A percentile compares a stretch with the other conserved stretches of the same genome.
Conservation (phyloP, 164 flowering plant species). For the Stephania yunnanensis region DNA sequence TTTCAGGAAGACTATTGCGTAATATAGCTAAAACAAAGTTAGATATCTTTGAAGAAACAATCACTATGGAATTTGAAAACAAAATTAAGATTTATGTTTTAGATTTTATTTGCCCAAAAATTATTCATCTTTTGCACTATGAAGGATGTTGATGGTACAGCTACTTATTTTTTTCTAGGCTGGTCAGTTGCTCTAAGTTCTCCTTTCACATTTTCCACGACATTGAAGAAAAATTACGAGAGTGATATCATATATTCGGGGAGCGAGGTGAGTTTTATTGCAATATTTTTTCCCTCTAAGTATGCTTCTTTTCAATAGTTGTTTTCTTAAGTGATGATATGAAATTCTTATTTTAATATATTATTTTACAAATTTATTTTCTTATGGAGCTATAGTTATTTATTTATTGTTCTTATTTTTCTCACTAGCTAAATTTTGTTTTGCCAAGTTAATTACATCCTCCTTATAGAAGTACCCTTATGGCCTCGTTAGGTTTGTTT, state of each 20-base stretch:
- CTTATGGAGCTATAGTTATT: too few species aligned
- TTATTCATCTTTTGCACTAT: background rate
- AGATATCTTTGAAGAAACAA: too few species aligned
- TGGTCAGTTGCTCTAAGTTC: slow-evolving; percentile 98
- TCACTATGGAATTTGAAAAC: too few species aligned
- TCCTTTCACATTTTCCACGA: slow-evolving; percentile 96
- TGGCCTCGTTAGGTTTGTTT: too few species aligned
- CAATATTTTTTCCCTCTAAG: background rate
- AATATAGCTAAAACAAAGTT: too few species aligned
- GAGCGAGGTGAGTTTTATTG: slow-evolving; percentile 56
- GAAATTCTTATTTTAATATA: too few species aligned
- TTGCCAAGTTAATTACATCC: too few species aligned
- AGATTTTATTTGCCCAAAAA: background rate
- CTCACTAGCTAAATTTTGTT: too few species aligned
- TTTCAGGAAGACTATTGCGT: too few species aligned
- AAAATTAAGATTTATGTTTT: background rate
- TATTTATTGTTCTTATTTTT: too few species aligned
- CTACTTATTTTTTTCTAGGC: slow-evolving; percentile 84
- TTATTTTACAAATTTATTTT: too few species aligned
- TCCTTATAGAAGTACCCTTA: too few species aligned
- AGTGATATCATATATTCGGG: slow-evolving; percentile 98
- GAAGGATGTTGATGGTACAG: slow-evolving; percentile 96
- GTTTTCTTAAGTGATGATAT: background rate
- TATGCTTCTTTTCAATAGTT: background rate
- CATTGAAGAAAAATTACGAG: slow-evolving; percentile 88